Conservation (phyloP, 163 green algal species). For the Scenedesmus sp. region DNA sequence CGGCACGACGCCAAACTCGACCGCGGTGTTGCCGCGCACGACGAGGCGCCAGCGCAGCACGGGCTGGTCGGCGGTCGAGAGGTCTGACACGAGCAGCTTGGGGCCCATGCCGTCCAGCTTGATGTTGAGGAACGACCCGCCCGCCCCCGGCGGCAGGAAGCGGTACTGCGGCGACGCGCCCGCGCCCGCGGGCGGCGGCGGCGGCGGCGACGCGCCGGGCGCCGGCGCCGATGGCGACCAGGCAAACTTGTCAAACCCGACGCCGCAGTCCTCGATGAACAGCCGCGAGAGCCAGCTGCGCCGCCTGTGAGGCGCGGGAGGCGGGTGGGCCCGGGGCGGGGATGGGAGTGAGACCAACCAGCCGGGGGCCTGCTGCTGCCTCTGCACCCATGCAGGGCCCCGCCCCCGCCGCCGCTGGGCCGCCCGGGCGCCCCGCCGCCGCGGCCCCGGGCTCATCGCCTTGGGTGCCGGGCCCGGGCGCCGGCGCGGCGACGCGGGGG, state of each 20-base stretch:
- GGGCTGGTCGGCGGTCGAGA: conserved; percentile 61
- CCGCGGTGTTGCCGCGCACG: conserved; percentile 82
- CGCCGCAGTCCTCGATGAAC: conserved; percentile 64
- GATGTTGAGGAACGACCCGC: conserved; percentile 27
- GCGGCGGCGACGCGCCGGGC: not conserved
- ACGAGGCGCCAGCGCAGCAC: conserved; percentile 74
- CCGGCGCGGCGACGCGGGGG: too few relatives aligned
- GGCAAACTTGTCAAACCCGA: conserved; percentile 53
- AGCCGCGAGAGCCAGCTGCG: conserved; percentile 71
- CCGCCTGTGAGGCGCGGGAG: conserved; percentile 49
- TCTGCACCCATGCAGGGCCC: not conserved
- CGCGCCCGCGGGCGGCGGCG: not conserved
- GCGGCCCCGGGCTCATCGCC: too few relatives aligned
- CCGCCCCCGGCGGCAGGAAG: not conserved
- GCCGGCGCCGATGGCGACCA: conserved; percentile 16
- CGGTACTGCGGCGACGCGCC: not conserved
- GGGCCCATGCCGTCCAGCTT: conserved; percentile 73
- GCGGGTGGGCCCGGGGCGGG: too few relatives aligned
- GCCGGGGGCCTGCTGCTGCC: too few relatives aligned
- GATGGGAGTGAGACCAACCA: not conserved
- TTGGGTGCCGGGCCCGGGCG: too few relatives aligned
- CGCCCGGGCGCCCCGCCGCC: conserved; percentile 10
- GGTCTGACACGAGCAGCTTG: conserved; percentile 76
- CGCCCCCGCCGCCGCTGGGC: not conserved
- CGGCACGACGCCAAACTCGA: conserved; percentile 82